These are phyloP conservation scores for Chaetomiaceae sp. DNA, from an alignment of 2,329 filamentous ascomycete genomes.

Conservation along the genomic window DNA sequence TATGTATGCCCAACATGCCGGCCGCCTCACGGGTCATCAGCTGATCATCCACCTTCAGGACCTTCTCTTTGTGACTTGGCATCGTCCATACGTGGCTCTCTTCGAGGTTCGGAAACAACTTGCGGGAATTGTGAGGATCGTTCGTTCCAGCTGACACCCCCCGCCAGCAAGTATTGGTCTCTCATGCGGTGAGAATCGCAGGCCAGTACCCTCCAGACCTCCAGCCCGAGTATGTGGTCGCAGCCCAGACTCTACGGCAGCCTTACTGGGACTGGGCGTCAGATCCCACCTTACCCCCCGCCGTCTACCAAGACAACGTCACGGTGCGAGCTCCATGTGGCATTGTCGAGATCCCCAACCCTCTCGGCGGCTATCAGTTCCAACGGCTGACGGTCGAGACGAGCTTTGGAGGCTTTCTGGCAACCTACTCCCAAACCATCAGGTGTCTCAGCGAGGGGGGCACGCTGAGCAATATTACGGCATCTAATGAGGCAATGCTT, in stretches of 20 bases:
- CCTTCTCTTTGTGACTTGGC: slow-evolving; percentile 49
- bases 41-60: slow-evolving; percentile 33
- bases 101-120: slow-evolving; percentile 43
- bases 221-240: slow-evolving; percentile 37
- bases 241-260: slow-evolving; percentile 41
- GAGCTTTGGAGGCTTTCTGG: slow-evolving; percentile 28
- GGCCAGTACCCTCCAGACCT: slow-evolving; percentile 36
- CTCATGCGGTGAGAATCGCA: slow-evolving; percentile 43
- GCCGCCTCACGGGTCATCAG: background rate
- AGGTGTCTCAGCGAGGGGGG: slow-evolving; percentile 34
- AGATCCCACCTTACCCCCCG: slow-evolving; percentile 39
- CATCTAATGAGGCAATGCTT: slow-evolving; percentile 19
- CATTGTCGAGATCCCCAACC: slow-evolving; percentile 39
- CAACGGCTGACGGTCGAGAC: slow-evolving; percentile 31
- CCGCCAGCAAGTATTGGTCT: slow-evolving; percentile 47
- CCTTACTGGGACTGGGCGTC: slow-evolving; percentile 44
- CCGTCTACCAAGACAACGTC: slow-evolving; percentile 30
- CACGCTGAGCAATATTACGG: slow-evolving; percentile 32
- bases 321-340: slow-evolving; percentile 10
- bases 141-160: background rate
- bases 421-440: slow-evolving; percentile 34
- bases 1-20: slow-evolving; percentile 29
- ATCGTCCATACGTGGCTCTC: slow-evolving; percentile 50
- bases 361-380: slow-evolving; percentile 49
- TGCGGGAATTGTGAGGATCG: background rate